Base-by-base conservation (phyloP, 2,329 filamentous ascomycete species). In the Aspergillus caelatus region DNA sequence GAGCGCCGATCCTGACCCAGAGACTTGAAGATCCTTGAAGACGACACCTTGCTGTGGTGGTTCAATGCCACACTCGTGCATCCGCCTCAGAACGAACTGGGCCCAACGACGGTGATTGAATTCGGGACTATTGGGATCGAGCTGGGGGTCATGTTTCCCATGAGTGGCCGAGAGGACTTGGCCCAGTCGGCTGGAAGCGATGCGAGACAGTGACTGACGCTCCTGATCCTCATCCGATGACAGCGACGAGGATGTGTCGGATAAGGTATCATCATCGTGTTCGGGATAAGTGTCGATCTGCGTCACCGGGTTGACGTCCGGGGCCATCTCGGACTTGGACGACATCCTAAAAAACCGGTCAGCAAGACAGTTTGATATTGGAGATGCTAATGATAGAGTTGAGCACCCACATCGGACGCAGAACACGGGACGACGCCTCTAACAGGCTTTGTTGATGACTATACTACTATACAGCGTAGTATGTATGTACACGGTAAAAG, bases 21-120 rank as follows among this genome's bases (percentile, higher is more conserved):
- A 70, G 36, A 74, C 65, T 4, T 63, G 69, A 9, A 74, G 59
- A 28, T 73, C 64, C 12, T 66, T 66, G 39, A 74, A 74, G 23
- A 72, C 69, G 6, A 74, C 65, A 5, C 72, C 69, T 58, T 72
- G 71, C 16, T 46, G 50, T 41, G 63, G 61, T 16, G 65, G 65
- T 12, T 65, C 64, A 21, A 73, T 71, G 2, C 68, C 69, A 21
- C 68, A 64, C 45, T 71, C 65, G 23, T 68, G 62, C 9, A 65
- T 66, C n/a, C 67, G 64, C 50, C 55, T 64, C 34, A 74, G 36
- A 1, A 71, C 63, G 19, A 58, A 57, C 16, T 72, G 69, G 5
- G 71, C 68, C 72, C 72, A 74, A 60, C 62, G 65, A n/a, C 63
- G 61, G 54, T 71, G 70, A 60, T 74, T 70, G 54, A 74, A 74